A percentile compares a stretch with the other conserved stretches of the same genome.
Evolutionary conservation across 2,329 filamentous ascomycete species (phyloP).

Genomic region (Aureobasidium namibiae): DNA sequence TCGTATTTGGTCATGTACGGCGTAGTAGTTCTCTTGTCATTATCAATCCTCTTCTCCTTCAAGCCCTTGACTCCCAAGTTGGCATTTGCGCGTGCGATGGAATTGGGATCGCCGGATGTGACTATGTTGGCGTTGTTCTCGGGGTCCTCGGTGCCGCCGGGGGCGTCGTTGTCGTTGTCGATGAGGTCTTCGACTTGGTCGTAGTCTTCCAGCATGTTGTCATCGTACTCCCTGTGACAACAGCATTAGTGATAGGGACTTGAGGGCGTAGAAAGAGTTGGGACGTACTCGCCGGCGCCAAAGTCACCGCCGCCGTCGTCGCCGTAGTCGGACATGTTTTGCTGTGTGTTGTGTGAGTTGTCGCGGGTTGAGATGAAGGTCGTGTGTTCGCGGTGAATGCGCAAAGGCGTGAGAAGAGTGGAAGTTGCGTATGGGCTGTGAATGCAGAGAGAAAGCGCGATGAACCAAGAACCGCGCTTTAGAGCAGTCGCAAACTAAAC

Average conservation of each 20-base stretch:
- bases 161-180: constrained; percentile 13
- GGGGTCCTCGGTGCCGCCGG: constrained; percentile 20
- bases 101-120: constrained; percentile 44
- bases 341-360: background rate
- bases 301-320: constrained; percentile 17
- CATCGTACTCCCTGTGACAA: constrained; percentile 24
- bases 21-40: constrained; percentile 81
- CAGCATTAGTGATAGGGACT: background rate
- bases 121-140: constrained; percentile 35
- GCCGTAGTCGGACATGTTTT: constrained; percentile 27
- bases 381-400: background rate
- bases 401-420: background rate
- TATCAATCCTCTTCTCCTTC: constrained; percentile 79
- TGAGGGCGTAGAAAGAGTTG: background rate
- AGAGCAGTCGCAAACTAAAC: constrained; percentile 1
- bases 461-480: background rate
- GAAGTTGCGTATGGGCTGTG: background rate
- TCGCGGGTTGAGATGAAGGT: background rate
- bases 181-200: constrained; percentile 44
- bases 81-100: constrained; percentile 35
- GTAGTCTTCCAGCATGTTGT: constrained; percentile 40
- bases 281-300: constrained; percentile 18
- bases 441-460: background rate
- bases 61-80: constrained; percentile 48
- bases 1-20: constrained; percentile 99